Percentiles rank a stretch among this genome's conserved stretches.
These are phyloP conservation scores for Aureobasidium leucospermi DNA, from an alignment of 2,329 filamentous ascomycete species.

Conservation along the genomic window DNA sequence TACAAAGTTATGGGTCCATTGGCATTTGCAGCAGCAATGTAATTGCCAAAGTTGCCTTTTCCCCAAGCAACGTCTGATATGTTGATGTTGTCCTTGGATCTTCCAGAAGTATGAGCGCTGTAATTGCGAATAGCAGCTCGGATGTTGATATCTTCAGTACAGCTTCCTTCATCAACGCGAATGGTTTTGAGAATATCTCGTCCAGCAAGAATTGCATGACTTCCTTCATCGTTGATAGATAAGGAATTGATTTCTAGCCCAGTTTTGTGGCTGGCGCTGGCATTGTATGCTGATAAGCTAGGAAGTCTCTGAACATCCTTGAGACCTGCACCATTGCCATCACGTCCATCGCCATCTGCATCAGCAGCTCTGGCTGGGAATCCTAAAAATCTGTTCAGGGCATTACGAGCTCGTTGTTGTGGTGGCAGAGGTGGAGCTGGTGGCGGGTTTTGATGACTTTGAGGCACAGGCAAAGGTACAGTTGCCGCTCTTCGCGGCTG, in stretches of 20 bases:
- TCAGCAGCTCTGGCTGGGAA: constrained; percentile 43
- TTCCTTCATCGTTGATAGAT: constrained; percentile 55
- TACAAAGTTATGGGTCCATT: constrained; percentile 61
- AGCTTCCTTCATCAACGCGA: constrained; percentile 48
- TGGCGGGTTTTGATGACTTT: constrained; percentile 11
- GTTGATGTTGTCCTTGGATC: constrained; percentile 44
- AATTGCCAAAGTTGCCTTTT: constrained; percentile 51
- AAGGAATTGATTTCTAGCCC: constrained; percentile 56
- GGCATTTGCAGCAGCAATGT: constrained; percentile 56
- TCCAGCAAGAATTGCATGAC: constrained; percentile 57
- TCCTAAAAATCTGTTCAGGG: constrained; percentile 46
- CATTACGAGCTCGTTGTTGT: constrained; percentile 22
- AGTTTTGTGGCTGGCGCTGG: constrained; percentile 55
- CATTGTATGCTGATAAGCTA: constrained; percentile 31
- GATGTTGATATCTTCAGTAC: constrained; percentile 57
- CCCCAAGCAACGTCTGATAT: constrained; percentile 63
- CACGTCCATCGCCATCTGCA: constrained; percentile 30
- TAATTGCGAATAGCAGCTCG: constrained; percentile 51
- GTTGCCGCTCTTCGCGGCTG: constrained; percentile 13
- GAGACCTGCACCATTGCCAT: constrained; percentile 23
- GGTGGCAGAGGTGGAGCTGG: constrained; percentile 17
- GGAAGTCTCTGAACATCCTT: constrained; percentile 12
- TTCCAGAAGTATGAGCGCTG: constrained; percentile 15
- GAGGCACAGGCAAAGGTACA: constrained; percentile 12
- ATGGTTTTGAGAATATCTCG: constrained; percentile 61